A percentile compares a stretch with the other conserved stretches of the same genome.
These are phyloP conservation scores for Backusella westeae DNA, from an alignment of 192 early-diverging fungal genomes.

Conservation along the genomic window DNA sequence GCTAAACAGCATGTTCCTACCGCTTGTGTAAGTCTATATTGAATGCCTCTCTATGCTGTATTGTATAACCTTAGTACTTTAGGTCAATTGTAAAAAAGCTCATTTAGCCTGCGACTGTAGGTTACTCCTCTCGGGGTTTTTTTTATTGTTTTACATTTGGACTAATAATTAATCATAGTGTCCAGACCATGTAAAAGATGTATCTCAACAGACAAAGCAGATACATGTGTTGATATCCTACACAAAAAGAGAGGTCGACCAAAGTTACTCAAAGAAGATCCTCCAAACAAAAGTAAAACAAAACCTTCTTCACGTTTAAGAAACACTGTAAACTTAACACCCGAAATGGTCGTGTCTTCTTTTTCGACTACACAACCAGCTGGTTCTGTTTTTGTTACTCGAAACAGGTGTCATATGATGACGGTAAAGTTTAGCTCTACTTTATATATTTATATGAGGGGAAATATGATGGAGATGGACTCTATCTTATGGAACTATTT, in stretches of 20 bases:
- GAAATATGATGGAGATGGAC: neutral
- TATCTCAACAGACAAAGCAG: constrained; percentile 64
- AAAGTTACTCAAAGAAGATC: constrained; percentile 56
- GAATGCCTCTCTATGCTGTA: neutral
- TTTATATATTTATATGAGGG: neutral
- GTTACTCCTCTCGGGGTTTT: constrained; percentile 20
- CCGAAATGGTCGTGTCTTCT: constrained; percentile 2
- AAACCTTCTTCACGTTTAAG: constrained; percentile 24
- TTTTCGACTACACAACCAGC: constrained; percentile 4
- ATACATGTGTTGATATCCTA: constrained; percentile 83
- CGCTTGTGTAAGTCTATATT: constrained; percentile 54
- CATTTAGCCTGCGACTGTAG: constrained; percentile 84
- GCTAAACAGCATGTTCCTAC: constrained; percentile 78
- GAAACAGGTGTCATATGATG: neutral
- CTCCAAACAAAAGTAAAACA: constrained; percentile 68
- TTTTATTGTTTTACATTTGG: no score
- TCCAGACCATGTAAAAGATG: constrained; percentile 74
- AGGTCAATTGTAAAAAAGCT: constrained; percentile 78
- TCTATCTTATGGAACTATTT: neutral
- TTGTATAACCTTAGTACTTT: neutral
- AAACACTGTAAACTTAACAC: neutral
- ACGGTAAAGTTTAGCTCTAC: neutral
- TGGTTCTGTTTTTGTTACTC: neutral
- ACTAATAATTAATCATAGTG: neutral
- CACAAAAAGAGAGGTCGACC: constrained; percentile 89